Conservation (phyloP, 2,329 filamentous ascomycete species). For the Dryadomyces sulphureus region DNA sequence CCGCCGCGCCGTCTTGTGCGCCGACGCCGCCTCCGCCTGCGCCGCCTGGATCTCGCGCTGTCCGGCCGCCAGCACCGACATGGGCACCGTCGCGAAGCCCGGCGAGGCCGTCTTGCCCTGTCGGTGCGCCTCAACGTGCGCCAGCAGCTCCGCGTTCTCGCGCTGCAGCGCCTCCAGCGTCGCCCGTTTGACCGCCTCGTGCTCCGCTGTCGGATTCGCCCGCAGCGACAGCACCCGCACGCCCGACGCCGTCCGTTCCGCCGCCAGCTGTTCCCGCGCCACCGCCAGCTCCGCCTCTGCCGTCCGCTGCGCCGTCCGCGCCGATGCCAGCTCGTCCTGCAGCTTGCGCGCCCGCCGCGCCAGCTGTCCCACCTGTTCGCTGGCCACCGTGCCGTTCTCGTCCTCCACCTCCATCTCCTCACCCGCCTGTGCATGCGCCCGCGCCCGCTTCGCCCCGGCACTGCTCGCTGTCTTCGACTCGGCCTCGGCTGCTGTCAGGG, state of each 20-base stretch:
- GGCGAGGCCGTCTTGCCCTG: conserved; percentile 3
- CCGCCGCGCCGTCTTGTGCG: conserved; percentile 70
- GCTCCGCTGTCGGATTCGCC: conserved; percentile 80
- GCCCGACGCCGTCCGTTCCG: conserved; percentile 49
- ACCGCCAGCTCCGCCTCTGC: conserved; percentile 65
- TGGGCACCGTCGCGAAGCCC: conserved; percentile 52
- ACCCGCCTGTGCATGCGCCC: conserved; percentile 45
- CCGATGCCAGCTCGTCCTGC: conserved; percentile 58
- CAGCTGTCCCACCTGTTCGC: conserved; percentile 66
- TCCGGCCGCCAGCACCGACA: conserved; percentile 59
- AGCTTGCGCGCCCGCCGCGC: conserved; percentile 77
- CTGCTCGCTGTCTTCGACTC: conserved; percentile 11
- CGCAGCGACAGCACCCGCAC: conserved; percentile 76
- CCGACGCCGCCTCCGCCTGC: conserved; percentile 51
- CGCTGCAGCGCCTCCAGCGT: conserved; percentile 64
- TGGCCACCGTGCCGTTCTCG: conserved; percentile 36
- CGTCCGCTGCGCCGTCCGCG: conserved; percentile 55
- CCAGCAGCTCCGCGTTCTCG: conserved; percentile 73
- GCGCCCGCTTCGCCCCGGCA: conserved; percentile 48
- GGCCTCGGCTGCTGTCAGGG: conserved; percentile 52
- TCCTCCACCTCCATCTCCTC: conserved; percentile 34
- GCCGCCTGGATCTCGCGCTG: conserved; percentile 62
- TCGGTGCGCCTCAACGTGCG: conserved; percentile 43
- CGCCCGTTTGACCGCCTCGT: conserved; percentile 68
- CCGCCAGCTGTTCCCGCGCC: conserved; percentile 55